Percentiles rank a stretch among this genome's conserved stretches.
These are phyloP conservation scores for Mycosphaerella arachidis DNA, from an alignment of 2,329 filamentous ascomycete genomes.

Conservation along the genomic window DNA sequence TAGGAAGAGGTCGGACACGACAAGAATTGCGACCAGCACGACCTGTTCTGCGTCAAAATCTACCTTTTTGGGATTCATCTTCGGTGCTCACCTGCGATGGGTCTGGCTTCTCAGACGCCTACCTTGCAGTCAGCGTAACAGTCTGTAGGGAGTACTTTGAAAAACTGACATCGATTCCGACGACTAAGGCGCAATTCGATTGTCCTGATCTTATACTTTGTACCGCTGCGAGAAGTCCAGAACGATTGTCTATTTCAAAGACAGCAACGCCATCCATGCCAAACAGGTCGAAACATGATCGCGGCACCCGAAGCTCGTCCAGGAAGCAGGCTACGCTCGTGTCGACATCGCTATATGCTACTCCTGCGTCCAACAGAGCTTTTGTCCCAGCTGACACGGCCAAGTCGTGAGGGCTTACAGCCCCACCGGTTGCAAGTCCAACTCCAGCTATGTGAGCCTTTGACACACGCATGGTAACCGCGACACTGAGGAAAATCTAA, in stretches of 20 bases:
- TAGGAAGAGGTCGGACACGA: constrained; percentile 25
- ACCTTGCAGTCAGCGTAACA: neutral
- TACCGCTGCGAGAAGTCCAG: constrained; percentile 17
- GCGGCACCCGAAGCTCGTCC: constrained; percentile 15
- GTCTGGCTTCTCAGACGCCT: neutral
- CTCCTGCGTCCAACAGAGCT: constrained; percentile 26
- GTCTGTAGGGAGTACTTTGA: neutral
- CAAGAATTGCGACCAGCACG: constrained; percentile 18
- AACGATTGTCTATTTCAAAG: constrained; percentile 18
- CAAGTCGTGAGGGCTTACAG: constrained; percentile 4
- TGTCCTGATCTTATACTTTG: constrained; percentile 19
- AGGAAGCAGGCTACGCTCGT: constrained; percentile 20
- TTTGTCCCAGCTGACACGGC: constrained; percentile 23
- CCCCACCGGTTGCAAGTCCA: constrained; percentile 9
- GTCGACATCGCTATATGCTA: constrained; percentile 25
- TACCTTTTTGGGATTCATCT: neutral
- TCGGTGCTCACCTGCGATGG: neutral
- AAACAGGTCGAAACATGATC: constrained; percentile 18
- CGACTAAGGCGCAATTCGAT: constrained; percentile 19
- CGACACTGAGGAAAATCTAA: neutral
- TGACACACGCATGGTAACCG: constrained; percentile 14
- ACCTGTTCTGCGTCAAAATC: constrained; percentile 9
- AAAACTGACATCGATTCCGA: constrained; percentile 17
- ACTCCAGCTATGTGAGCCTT: constrained; percentile 25
- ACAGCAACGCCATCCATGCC: constrained; percentile 21